These are phyloP conservation scores for Mytilinidion resinicola DNA, from an alignment of 495 filamentous ascomycete genomes.

Conservation along the genomic window DNA sequence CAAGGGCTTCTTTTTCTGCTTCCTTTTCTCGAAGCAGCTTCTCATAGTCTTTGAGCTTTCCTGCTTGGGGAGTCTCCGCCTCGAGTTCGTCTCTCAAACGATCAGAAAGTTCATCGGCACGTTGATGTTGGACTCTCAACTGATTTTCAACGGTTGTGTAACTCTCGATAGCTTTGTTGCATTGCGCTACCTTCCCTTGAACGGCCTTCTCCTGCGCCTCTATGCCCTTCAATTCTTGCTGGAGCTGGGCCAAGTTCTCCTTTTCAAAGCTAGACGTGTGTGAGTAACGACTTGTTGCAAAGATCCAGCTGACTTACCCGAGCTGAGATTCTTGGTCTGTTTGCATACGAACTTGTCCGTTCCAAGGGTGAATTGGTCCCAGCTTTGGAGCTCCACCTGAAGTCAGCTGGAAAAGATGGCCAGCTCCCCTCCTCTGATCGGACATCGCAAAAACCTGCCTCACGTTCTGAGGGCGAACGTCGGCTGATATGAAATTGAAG, in stretches of 20 bases:
- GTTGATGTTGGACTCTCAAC: constrained; percentile 51
- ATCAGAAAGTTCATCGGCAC: constrained; percentile 51
- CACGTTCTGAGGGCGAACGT: constrained; percentile 57
- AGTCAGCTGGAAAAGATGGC: constrained; percentile 36
- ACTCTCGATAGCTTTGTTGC: constrained; percentile 39
- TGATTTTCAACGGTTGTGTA: constrained; percentile 44
- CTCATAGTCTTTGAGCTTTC: constrained; percentile 54
- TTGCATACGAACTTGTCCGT: constrained; percentile 63
- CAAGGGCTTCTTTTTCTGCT: constrained; percentile 42
- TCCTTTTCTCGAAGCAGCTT: constrained; percentile 46
- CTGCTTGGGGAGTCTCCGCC: constrained; percentile 54
- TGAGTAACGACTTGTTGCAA: neutral
- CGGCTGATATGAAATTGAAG: constrained; percentile 56
- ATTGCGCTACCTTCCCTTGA: constrained; percentile 26
- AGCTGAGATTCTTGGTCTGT: constrained; percentile 63
- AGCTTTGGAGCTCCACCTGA: constrained; percentile 17
- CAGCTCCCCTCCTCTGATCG: constrained; percentile 51
- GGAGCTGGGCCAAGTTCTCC: constrained; percentile 27
- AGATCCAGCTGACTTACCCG: constrained; percentile 7
- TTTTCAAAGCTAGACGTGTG: constrained; percentile 31
- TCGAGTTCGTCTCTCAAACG: constrained; percentile 40
- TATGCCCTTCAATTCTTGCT: constrained; percentile 25
- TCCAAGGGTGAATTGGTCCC: constrained; percentile 48
- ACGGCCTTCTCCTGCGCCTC: constrained; percentile 16
- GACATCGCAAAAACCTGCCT: constrained; percentile 61